Evolutionary conservation across 257 asterid genomes (phyloP), one percentile per base, ranked within the genome.

Genomic region (Apocynum venetum): DNA sequence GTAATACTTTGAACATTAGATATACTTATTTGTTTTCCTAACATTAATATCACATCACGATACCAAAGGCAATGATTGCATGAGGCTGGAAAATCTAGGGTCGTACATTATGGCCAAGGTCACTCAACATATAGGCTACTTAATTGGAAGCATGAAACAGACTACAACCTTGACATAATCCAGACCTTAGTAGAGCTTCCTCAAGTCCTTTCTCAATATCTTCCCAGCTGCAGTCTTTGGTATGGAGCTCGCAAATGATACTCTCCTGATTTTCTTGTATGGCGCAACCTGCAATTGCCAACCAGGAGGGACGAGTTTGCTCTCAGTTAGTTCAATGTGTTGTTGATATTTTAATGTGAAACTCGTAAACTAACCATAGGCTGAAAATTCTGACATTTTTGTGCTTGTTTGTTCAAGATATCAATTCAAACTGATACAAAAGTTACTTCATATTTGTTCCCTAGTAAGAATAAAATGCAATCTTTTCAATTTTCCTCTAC

Each of bases 181-280:
- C 86, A 41, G 89, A 88, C 53, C 46, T 67, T 20, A 85, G 82
- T 63, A 77, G 35, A 53, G 47, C 76, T 82, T 83, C 75, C 40
- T 76, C 13, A 86, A 44, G 71, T 88, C 88, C 81, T 78, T 89
- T 70, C 94, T 84, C 81, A 89, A 46, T 73, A 88, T 84, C 82
- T 89, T 89, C 75, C 91, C 92, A 11, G 91, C 51, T 55, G 88
- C 77, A 77, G 78, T 86, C 84, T 78, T 88, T 3, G 90, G 92
- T 72, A 89, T 86, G 6, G 87, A 83, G 78, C 31, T 72, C n/a
- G 83, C 35, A 69, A 89, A 89, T 25, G 81, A 78, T 9, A 88
- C 88, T 44, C 86, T 89, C 82, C 94, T 77, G 64, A 89, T 70
- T 47, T 85, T 89, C 83, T 88, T 86, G 86, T 84, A 83, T 6